Evolutionary conservation across 306 rosid genomes (phyloP), one percentile per base, ranked within the genome.

Genomic region (Senna tora): DNA sequence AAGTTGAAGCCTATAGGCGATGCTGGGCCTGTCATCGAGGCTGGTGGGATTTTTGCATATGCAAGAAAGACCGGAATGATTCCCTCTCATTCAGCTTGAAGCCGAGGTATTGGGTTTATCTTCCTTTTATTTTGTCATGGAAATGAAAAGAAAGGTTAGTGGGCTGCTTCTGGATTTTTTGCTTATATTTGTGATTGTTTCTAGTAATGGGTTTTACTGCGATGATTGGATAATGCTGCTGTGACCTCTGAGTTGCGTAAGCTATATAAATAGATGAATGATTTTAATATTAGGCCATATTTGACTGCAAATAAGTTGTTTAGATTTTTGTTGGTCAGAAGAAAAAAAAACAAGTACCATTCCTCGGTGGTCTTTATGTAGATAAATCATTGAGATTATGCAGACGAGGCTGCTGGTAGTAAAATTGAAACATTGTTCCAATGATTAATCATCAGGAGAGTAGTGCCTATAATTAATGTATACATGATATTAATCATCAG

Each of bases 21-120:
- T 41, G 99, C 97, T 1, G 97, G 99, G 14, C 99, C 96, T 0
- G 96, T 94, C 1, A 89, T 94, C 42, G 90, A 82, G 63, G 97
- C 96, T 1, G 99, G 97, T 41, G 97, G 97, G 30, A 89, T 94
- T 69, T 91, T 94, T 55, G 96, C 97, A 0, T 91, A 91, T 71
- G 99, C 99, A 0, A 91, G 97, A 82, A 83, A 86, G 12, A 77
- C 95, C 4, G 99, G 97, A 69, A 94, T 94, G 99, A 94, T 94
- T 65, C 91, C 97, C 16, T 42, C 96, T 58, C 76, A 65, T 61
- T 61, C 64, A 58, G 47, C 63, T 58, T 81, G 73, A 46, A 56
- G 68, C 51, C 12, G 36, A 68, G 68, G 80, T 65, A 69, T 56
- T 42, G n/a, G 49, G 13, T 14, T 38, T 12, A 5, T 65, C 21